Evolutionary conservation across 345 rosid genomes (phyloP), one percentile per base, ranked within the genome.

Genomic region (Acer negundo): DNA sequence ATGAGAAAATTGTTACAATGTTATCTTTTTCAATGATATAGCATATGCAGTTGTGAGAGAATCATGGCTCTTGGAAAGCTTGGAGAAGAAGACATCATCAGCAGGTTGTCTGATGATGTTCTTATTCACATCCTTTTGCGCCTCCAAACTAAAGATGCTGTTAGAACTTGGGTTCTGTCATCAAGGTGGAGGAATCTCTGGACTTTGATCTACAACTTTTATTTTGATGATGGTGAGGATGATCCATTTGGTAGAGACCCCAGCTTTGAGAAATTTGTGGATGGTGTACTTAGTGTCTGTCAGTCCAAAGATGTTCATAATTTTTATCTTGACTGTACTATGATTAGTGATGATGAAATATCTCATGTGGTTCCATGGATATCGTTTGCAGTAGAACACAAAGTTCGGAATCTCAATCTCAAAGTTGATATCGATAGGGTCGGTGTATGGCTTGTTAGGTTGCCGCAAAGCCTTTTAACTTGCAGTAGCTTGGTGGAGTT

Each of bases 101-200:
- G 72, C 49, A 5, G 7, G 12, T 51, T 75, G 38, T 62, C 65
- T 22, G 75, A 75, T 53, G 47, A 22, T 35, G 63, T 80, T 71
- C 75, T 80, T 31, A 0, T 74, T 49, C 67, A 75, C 61, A 42
- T 75, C 22, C 79, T 80, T 13, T 74, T 71, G 16, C 69, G 42
- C 38, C 58, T 75, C n/a, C 49, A 65, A 5, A 68, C 55, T 5
- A 51, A 63, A 40, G 5, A 20, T 13, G 75, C 79, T 15, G 38
- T 55, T 1, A 28, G 24, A 38, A 80, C 75, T 19, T n/a, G 67
- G 47, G 24, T 51, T 51, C 7, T 75, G 35, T 80, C 82, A 10
- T 59, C 58, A 42, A 49, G 75, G 46, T 79, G 82, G 82, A 58
- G 12, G 62, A 16, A 24, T 49, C n/a, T 75, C 46, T 75, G 77